These are phyloP conservation scores for Pouteria glomerata DNA, from an alignment of 148 eudicot genomes.

Conservation along the genomic window DNA sequence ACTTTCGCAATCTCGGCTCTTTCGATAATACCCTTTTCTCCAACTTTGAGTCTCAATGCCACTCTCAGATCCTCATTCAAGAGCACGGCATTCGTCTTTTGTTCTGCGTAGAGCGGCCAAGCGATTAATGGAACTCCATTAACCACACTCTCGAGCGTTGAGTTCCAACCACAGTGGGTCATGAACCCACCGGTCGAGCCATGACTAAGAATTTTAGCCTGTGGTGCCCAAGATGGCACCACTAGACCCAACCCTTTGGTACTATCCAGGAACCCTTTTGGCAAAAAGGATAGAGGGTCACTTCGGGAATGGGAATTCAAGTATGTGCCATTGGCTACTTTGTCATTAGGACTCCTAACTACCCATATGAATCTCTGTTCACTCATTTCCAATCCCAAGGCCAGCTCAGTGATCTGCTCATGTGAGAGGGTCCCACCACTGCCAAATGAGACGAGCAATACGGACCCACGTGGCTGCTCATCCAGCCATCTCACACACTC, in stretches of 20 bases:
- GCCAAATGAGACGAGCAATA: slow-evolving; percentile 52
- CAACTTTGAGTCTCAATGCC: slow-evolving; percentile 30
- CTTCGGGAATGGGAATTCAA: slow-evolving; percentile 20
- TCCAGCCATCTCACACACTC: slow-evolving; percentile 50
- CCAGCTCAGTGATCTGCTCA: slow-evolving; percentile 42
- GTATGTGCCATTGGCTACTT: slow-evolving; percentile 26
- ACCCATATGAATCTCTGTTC: slow-evolving; percentile 58
- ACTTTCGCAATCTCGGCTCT: slow-evolving; percentile 13
- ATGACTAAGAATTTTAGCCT: slow-evolving; percentile 35
- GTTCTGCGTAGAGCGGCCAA: slow-evolving; percentile 64
- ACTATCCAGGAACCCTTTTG: slow-evolving; percentile 49
- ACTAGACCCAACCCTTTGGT: slow-evolving; percentile 43
- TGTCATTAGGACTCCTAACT: slow-evolving; percentile 37
- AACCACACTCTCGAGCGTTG: slow-evolving; percentile 43
- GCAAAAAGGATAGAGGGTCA: slow-evolving; percentile 40
- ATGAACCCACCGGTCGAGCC: slow-evolving; percentile 49
- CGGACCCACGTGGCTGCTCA: slow-evolving; percentile 50
- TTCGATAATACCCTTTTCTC: slow-evolving; percentile 19
- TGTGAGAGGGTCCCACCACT: slow-evolving; percentile 53
- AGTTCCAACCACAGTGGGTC: slow-evolving; percentile 62
- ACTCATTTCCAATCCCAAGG: slow-evolving; percentile 51
- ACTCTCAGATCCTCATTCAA: slow-evolving; percentile 37
- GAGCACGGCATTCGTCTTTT: slow-evolving; percentile 43
- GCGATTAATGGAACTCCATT: slow-evolving; percentile 47
- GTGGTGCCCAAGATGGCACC: slow-evolving; percentile 51